Evolutionary conservation across 2,329 filamentous ascomycete species (phyloP).

Genomic region (Talaromyces sp.): DNA sequence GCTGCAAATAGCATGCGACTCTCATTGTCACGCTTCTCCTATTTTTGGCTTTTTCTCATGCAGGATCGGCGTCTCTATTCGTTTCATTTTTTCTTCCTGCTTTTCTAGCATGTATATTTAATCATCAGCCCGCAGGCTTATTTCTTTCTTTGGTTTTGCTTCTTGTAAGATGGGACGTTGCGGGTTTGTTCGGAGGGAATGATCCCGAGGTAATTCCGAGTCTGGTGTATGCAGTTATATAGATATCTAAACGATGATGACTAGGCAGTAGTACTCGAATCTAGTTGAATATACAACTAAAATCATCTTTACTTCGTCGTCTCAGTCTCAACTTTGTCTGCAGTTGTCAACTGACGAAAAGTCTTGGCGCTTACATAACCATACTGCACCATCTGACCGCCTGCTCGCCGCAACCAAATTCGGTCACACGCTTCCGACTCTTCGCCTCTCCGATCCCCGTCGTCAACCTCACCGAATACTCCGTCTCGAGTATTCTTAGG

Average conservation of each 20-base stretch:
- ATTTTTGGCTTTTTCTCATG: constrained; percentile 20
- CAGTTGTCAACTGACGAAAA: not conserved
- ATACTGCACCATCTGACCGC: constrained; percentile 26
- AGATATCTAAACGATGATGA: not conserved
- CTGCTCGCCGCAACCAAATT: constrained; percentile 16
- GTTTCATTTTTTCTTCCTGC: not conserved
- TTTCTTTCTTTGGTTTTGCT: constrained; percentile 6
- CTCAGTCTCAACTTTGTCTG: not conserved
- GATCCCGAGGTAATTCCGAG: not conserved
- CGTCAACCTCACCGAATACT: constrained; percentile 6
- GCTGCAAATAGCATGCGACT: constrained; percentile 27
- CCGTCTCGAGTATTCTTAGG: not conserved
- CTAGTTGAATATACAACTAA: not conserved
- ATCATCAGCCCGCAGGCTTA: constrained; percentile 12
- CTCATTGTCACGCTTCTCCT: constrained; percentile 21
- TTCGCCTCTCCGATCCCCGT: not conserved
- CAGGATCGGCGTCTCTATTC: constrained; percentile 7
- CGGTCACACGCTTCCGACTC: constrained; percentile 19
- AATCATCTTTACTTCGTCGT: not conserved
- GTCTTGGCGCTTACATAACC: constrained; percentile 7
- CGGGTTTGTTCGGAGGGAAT: not conserved
- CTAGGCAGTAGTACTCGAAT: not conserved
- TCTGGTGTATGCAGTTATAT: not conserved
- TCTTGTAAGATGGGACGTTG: not conserved
- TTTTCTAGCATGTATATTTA: constrained; percentile 21